These are phyloP conservation scores for Actinomucor elegans DNA, from an alignment of 371 early-diverging fungal species.

Conservation along the genomic window DNA sequence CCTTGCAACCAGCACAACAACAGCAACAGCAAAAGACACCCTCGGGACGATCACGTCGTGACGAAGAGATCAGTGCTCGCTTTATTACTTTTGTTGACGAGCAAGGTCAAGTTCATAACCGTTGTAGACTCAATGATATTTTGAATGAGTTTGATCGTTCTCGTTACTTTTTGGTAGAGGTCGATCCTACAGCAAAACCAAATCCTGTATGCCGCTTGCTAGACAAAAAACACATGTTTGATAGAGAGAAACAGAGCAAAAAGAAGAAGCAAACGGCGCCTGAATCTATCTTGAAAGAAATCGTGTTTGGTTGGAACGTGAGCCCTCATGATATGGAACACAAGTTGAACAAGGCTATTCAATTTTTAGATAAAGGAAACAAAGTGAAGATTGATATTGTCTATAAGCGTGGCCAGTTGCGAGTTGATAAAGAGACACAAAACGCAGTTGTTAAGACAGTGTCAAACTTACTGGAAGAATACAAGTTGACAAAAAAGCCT, in stretches of 20 bases:
- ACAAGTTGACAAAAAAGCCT: conserved; percentile 35
- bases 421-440: conserved; percentile 23
- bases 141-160: conserved; percentile 47
- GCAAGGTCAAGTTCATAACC: conserved; percentile 40
- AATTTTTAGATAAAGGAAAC: conserved; percentile 60
- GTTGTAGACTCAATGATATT: conserved; percentile 28
- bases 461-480: conserved; percentile 20
- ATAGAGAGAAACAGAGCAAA: conserved; percentile 50
- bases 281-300: conserved; percentile 49
- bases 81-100: conserved; percentile 53
- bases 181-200: conserved; percentile 43
- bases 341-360: conserved; percentile 50
- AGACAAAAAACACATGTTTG: conserved; percentile 55
- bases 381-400: conserved; percentile 58
- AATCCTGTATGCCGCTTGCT: conserved; percentile 57
- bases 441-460: conserved; percentile 23
- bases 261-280: conserved; percentile 48
- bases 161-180: conserved; percentile 52
- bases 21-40: conserved; percentile 1
- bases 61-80: conserved; percentile 55
- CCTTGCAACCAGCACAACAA: conserved; percentile 7
- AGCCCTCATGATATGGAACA: conserved; percentile 58
- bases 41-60: conserved; percentile 42
- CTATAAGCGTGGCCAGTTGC: conserved; percentile 47
- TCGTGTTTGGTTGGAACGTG: conserved; percentile 62